Evolutionary conservation across 345 rosid species (phyloP), one percentile per base, ranked within the genome.

Genomic region (Acer yangbiense): DNA sequence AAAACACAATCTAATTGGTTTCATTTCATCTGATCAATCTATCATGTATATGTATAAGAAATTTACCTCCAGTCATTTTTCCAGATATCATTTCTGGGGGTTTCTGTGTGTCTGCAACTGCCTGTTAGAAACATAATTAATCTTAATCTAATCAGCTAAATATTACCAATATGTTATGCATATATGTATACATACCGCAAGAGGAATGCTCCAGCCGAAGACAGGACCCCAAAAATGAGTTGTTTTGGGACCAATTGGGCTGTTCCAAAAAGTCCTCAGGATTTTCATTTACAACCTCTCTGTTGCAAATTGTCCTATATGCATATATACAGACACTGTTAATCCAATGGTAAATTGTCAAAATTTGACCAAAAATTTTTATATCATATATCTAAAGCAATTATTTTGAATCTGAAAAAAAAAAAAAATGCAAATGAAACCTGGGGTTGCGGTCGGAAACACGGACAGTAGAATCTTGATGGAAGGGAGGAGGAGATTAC

Each of bases 151-250:
- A 71, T 18, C 62, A 9, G 13, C 7, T 11, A 32, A 72, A 39
- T n/a, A 17, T 62, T 27, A 44, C 12, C 2, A 46, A 58, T 7
- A 70, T 35, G 21, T 41, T 13, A 17, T 63, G 48, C 79, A 46
- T 84, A 60, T 58, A 32, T 35, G 39, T 35, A 35, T 35, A 35
- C 21, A n/a, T 20, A 88, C 91, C 14, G 91, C 89, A 78, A 57
- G 63, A 18, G 85, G 86, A 58, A 84, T 50, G 29, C 89, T 80
- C 86, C 89, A 88, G 69, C 80, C 76, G 8, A 84, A 70, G 78
- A 80, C 74, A 74, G 89, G 89, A 27, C 91, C 91, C 91, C 91
- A 86, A 58, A 88, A 88, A 73, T 88, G 91, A 71, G 89, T 83
- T 70, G 91, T 88, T 79, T 78, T 88, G 6, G 91, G 88, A 54